Evolutionary conservation across 805 yeast species (phyloP), one percentile per base, ranked within the genome.

Genomic region (Starmerella cellae): DNA sequence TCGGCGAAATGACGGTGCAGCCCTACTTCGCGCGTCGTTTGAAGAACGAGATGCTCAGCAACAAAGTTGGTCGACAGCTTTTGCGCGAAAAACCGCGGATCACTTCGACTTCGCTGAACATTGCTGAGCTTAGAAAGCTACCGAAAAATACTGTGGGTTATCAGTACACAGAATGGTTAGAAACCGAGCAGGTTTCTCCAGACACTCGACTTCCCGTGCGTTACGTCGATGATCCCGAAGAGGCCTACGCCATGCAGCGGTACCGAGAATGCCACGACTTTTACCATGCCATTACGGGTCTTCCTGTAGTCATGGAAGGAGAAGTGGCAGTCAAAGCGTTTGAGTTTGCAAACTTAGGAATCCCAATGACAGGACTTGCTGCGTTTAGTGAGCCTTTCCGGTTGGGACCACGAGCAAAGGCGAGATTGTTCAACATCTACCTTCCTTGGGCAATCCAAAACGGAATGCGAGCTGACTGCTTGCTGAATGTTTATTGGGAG

Each of bases 261-360:
- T 91, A 88, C 59, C 73, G 98, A 41, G 97, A 91, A 59, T 87
- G 95, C 57, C 98, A 91, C 56, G 98, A 91, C 57, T 91, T 91
- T 56, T 88, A 85, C 58, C 98, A 91, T 58, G 82, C 97, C 1
- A 69, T 91, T 23, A 80, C 93, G 0, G 88, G 93, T 14, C 68
- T 83, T 39, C 97, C 97, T 0, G 82, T 87, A 37, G 78, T 82
- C 35, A 74, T 91, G 50, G 97, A 91, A 57, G 98, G 98, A n/a
- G 98, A 91, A 58, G 79, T 91, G 41, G 84, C 95, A 0, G 79
- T 91, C 17, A 91, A 91, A 61, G 80, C 85, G 37, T 76, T 91
- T 52, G 98, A 88, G 60, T 93, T 78, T 55, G 79, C 91, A 56
- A 88, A 91, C 59, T 72, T 88, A 45, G 93, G 94, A 4, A 74